A percentile compares a stretch with the other conserved stretches of the same genome.
These are phyloP conservation scores for Cladosporium sp. DNA, from an alignment of 2,329 filamentous ascomycete genomes.

Conservation along the genomic window DNA sequence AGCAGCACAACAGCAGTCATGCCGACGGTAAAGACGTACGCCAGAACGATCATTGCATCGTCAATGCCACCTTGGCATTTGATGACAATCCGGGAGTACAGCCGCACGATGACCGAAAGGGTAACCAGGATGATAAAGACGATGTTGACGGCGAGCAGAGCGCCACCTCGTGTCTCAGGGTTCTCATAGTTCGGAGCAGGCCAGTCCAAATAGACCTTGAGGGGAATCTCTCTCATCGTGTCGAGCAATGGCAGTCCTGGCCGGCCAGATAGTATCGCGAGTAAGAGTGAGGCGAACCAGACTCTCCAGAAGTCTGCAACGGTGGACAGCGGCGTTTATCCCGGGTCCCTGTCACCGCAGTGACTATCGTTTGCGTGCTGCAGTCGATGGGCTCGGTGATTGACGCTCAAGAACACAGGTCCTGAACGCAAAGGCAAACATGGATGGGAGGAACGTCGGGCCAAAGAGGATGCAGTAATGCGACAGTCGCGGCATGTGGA, in stretches of 20 bases:
- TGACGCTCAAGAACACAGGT: background rate
- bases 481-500: background rate
- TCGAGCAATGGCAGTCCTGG: background rate
- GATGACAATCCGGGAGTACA: conserved; percentile 36
- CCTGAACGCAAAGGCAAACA: conserved; percentile 7
- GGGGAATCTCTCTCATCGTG: conserved; percentile 14
- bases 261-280: background rate
- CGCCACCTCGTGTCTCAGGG: conserved; percentile 35
- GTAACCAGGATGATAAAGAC: conserved; percentile 35
- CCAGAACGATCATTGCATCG: conserved; percentile 36
- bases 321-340: background rate
- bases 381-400: background rate
- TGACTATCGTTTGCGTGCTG: background rate
- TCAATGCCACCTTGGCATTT: conserved; percentile 41
- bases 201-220: conserved; percentile 32
- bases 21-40: conserved; percentile 35
- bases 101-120: conserved; percentile 31
- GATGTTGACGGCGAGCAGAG: conserved; percentile 35
- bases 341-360: background rate
- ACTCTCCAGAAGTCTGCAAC: no score
- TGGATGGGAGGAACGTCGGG: no score
- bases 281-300: no score
- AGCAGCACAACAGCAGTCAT: conserved; percentile 36
- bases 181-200: conserved; percentile 38
- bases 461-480: no score